Percentiles rank a stretch among this genome's conserved stretches.
Conservation (phyloP, 2,329 filamentous ascomycete genomes). For the Colletotrichum sp. region DNA sequence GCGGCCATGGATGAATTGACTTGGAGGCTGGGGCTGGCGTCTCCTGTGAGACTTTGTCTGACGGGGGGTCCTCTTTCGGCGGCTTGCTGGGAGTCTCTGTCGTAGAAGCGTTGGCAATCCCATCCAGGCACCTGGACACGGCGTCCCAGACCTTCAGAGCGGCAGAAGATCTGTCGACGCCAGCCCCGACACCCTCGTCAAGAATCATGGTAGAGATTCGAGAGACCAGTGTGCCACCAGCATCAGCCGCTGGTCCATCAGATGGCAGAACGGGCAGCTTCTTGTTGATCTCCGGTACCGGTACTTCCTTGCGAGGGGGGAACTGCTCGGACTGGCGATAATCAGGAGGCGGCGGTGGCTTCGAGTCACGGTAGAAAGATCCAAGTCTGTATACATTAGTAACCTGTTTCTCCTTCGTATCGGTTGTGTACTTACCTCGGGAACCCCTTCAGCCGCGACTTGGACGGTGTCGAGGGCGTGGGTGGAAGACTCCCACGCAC, state of each 20-base stretch:
- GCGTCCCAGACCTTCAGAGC: conserved; percentile 18
- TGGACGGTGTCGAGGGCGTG: not conserved
- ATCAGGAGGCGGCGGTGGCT: not conserved
- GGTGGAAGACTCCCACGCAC: not conserved
- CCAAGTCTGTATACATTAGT: not conserved
- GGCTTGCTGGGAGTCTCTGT: not conserved
- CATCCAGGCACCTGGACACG: conserved; percentile 1
- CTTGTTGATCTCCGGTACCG: not conserved
- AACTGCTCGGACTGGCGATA: not conserved
- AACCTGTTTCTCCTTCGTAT: not conserved
- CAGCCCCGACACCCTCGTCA: not conserved
- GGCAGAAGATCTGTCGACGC: conserved; percentile 1
- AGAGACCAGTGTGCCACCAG: not conserved
- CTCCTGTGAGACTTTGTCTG: not conserved
- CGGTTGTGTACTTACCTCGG: not conserved
- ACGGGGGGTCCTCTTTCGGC: no score
- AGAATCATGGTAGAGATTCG: conserved; percentile 16
- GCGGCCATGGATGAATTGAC: not conserved
- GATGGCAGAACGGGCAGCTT: not conserved
- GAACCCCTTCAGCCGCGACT: not conserved
- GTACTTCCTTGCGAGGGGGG: not conserved
- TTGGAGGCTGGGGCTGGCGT: not conserved
- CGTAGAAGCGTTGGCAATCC: not conserved
- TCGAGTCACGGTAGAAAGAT: not conserved
- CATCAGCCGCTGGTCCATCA: not conserved